Evolutionary conservation across 768 basidiomycete genomes (phyloP), one percentile per base, ranked within the genome.

Genomic region (Podaxis sp.): DNA sequence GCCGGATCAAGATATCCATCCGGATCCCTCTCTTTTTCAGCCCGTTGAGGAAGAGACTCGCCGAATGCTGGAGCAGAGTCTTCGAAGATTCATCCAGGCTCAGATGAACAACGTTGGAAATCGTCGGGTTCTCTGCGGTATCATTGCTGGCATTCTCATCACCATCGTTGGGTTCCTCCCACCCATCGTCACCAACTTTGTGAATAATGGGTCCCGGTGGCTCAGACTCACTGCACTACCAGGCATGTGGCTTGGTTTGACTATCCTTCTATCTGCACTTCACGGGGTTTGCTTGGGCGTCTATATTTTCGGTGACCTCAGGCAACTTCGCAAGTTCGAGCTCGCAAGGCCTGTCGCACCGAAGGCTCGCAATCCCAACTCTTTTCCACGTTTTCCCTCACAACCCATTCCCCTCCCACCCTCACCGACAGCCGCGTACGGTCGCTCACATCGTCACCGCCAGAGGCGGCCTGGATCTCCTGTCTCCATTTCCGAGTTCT

Each of bases 281-380:
- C 82, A 90, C 64, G 90, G 90, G 3, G 85, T 92, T 11, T 93
- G 91, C 70, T 70, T 92, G 60, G 90, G 89, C 70, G 84, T 93
- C 4, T 93, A 92, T 70, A 70, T 92, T 33, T 91, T 92, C 68
- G 91, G 91, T 7, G 91, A 93, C 73, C 77, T 92, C 19, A 79
- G 91, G 7, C 91, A 93, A 68, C 79, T 93, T 19, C 85, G 88
- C 67, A 87, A 85, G 66, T 92, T 92, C 68, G 91, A 92, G 71
- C 84, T 93, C n/a, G 72, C 84, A 3, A 80, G 89, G 22, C 90
- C 90, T 9, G 74, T 83, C 13, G 87, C 89, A 65, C 87, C 87
- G 0, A 79, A 79, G 57, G 79, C 82, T 26, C 71, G 75, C 26
- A 48, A 63, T 4, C 57, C 60, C 13, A 56, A 63, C 1, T 39